Evolutionary conservation across 2,329 filamentous ascomycete genomes (phyloP), one percentile per base, ranked within the genome.

Genomic region (Xylariaceae sp.): DNA sequence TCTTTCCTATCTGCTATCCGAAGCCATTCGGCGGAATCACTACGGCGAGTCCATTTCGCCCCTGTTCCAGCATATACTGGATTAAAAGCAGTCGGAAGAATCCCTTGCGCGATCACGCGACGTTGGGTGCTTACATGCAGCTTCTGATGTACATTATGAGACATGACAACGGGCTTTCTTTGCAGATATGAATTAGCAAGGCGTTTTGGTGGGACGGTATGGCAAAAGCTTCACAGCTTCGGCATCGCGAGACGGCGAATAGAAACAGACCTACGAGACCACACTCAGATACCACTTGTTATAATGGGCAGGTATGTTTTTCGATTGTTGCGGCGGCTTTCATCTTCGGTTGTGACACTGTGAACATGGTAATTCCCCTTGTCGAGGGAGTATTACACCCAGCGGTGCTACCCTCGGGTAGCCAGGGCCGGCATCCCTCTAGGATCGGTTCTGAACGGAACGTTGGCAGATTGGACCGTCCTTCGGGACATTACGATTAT

Each of bases 1-100:
- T 70, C 82, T 99, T 13, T 95, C 92, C 30, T 89, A 88, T 71
- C 79, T 99, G 55, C 80, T 99, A 47, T 85, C 92, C 3, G 94
- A 99, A 76, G 92, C 92, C 54, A 97, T 99, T 68, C 85, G 94
- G 69, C 86, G 94, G 69, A 97, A 97, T 73, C 93, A 99, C 74
- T 94, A 97, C 71, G 94, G 94, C 74, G 93, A 97, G 78, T 88
- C 88, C 64, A 88, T 90, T 70, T 84, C 81, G 63, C 79, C 79
- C 39, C 72, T 90, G 62, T 91, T 90, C 74, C 87, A 89, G 72
- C 85, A 88, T 66, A 82, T 83, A 66, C 75, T 76, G 62, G 81
- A 87, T 72, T 84, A 76, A 74, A 76, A 74, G 64, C 63, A 63
- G 47, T 49, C 49, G 23, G 18, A 52, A 58, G 44, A 50, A 53